Percentiles rank a stretch among this genome's conserved stretches.
These are phyloP conservation scores for Rasamsonia emersonii DNA, from an alignment of 2,329 filamentous ascomycete genomes.

Conservation along the genomic window DNA sequence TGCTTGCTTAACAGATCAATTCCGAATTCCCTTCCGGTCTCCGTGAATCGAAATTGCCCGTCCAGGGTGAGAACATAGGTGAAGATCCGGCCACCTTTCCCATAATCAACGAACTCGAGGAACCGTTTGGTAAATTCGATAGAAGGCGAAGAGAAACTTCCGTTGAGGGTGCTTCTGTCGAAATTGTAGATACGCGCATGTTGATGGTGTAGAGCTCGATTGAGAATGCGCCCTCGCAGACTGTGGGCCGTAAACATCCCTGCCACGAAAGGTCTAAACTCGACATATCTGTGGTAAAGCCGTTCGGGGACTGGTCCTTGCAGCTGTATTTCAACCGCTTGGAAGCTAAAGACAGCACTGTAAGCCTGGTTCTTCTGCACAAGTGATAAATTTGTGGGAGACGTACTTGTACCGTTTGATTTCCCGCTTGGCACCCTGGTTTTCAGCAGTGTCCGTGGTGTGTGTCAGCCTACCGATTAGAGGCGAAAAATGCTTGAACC, in stretches of 20 bases:
- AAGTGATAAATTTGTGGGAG: not conserved
- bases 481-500: slow-evolving; percentile 79
- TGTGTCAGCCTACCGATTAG: slow-evolving; percentile 76
- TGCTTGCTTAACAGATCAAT: slow-evolving; percentile 91
- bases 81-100: slow-evolving; percentile 76
- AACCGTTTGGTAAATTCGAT: slow-evolving; percentile 69
- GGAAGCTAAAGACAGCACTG: slow-evolving; percentile 54
- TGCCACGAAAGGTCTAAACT: slow-evolving; percentile 83
- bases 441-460: slow-evolving; percentile 57
- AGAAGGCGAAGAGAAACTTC: slow-evolving; percentile 57
- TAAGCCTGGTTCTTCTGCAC: not conserved
- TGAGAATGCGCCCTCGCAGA: slow-evolving; percentile 68
- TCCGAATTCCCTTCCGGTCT: slow-evolving; percentile 91
- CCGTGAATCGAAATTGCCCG: slow-evolving; percentile 79
- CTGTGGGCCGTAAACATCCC: slow-evolving; percentile 77
- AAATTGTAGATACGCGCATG: slow-evolving; percentile 86
- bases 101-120: slow-evolving; percentile 76
- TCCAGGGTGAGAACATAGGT: slow-evolving; percentile 90
- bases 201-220: slow-evolving; percentile 82
- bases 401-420: slow-evolving; percentile 69
- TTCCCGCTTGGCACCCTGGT: slow-evolving; percentile 43
- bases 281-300: slow-evolving; percentile 86
- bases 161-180: slow-evolving; percentile 65
- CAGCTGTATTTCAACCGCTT: slow-evolving; percentile 85
- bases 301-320: slow-evolving; percentile 69